These are phyloP conservation scores for Choanephora cucurbitarum DNA, from an alignment of 371 early-diverging fungal species.

Conservation along the genomic window DNA sequence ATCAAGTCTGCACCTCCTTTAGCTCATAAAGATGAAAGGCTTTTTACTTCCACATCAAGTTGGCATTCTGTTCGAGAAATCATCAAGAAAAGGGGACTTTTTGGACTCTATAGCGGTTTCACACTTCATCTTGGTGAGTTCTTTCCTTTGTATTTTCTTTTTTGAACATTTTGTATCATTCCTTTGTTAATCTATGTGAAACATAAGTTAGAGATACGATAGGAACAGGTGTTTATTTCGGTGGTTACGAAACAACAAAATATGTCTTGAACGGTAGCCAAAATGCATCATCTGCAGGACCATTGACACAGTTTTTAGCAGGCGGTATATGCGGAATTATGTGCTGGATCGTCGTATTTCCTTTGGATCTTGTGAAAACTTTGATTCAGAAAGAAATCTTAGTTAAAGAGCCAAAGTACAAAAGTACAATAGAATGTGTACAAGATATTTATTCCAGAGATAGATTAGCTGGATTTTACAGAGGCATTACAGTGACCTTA, in stretches of 20 bases:
- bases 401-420: slow-evolving; percentile 47
- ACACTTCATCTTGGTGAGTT: slow-evolving; percentile 48
- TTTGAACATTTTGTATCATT: not conserved
- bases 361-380: slow-evolving; percentile 79
- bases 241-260: slow-evolving; percentile 76
- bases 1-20: slow-evolving; percentile 2
- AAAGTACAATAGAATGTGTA: slow-evolving; percentile 54
- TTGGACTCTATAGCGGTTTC: slow-evolving; percentile 56
- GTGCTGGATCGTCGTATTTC: slow-evolving; percentile 83
- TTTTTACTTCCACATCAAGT: slow-evolving; percentile 46
- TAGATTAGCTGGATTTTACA: slow-evolving; percentile 69
- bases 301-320: slow-evolving; percentile 71
- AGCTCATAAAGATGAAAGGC: not conserved
- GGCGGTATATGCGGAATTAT: slow-evolving; percentile 82
- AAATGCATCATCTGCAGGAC: slow-evolving; percentile 52
- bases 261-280: slow-evolving; percentile 50
- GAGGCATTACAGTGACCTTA: slow-evolving; percentile 75
- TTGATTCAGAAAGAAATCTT: slow-evolving; percentile 75
- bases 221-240: slow-evolving; percentile 83
- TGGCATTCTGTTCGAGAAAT: slow-evolving; percentile 63
- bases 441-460: slow-evolving; percentile 53
- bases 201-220: slow-evolving; percentile 60
- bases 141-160: not conserved
- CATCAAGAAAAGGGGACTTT: slow-evolving; percentile 49
- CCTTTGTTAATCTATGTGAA: not conserved